phyloP scores from a whole-genome alignment of 176 grass and related monocot species.

The Elaeis guineensis region DNA sequence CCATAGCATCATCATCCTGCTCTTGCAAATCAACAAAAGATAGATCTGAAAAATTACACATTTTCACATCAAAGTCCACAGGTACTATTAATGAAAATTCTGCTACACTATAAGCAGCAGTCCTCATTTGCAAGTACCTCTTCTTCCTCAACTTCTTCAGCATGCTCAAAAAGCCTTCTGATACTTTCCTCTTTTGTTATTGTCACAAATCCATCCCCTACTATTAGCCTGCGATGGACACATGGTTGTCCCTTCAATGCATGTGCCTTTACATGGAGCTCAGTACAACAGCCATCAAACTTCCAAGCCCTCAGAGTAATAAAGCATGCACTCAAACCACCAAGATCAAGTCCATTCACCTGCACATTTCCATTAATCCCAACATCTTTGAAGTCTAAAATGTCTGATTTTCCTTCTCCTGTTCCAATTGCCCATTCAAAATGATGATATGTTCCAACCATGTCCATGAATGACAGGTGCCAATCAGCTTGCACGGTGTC shows the following conservation, averaged over 20 bases:
- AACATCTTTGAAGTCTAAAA: constrained; percentile 78
- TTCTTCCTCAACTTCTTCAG: constrained; percentile 94
- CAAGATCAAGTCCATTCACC: constrained; percentile 60
- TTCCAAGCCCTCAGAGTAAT: constrained; percentile 74
- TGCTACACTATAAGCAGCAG: background rate
- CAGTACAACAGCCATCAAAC: constrained; percentile 47
- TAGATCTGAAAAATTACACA: no score
- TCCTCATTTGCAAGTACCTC: constrained; percentile 45
- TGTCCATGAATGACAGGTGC: constrained; percentile 48
- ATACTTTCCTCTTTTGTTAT: constrained; percentile 82
- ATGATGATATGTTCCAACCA: constrained; percentile 66
- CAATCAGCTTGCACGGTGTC: constrained; percentile 61
- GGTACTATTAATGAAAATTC: no score
- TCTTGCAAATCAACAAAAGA: background rate
- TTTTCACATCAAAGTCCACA: no score
- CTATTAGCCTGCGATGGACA: constrained; percentile 68
- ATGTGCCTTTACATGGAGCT: constrained; percentile 77
- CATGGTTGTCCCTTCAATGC: constrained; percentile 85
- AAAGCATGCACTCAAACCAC: constrained; percentile 46
- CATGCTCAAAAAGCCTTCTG: constrained; percentile 82
- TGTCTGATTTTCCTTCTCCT: constrained; percentile 68
- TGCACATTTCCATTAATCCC: constrained; percentile 54
- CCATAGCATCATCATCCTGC: constrained; percentile 90
- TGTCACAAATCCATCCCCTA: constrained; percentile 73
- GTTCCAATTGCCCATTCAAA: constrained; percentile 93